Percentiles rank a stretch among this genome's conserved stretches.
phyloP scores from a whole-genome alignment of 2,329 filamentous ascomycete species.

The Talaromyces islandicus region DNA sequence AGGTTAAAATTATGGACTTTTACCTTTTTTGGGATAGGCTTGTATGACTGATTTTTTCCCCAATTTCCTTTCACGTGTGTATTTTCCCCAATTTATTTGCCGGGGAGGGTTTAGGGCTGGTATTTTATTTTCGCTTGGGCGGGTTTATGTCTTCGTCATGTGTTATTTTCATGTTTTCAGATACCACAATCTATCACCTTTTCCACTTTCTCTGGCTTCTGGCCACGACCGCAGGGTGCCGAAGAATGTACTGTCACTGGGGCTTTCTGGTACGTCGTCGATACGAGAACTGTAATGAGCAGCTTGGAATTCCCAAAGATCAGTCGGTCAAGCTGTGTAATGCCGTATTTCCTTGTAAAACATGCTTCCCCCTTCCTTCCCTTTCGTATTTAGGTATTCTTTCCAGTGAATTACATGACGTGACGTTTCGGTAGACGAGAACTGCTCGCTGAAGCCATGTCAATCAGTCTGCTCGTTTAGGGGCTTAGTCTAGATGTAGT shows the following conservation, averaged over 20 bases:
- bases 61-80: constrained; percentile 5
- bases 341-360: not conserved
- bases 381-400: not conserved
- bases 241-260: not conserved
- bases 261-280: not conserved
- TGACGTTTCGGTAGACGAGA: not conserved
- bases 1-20: constrained; percentile 12
- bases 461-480: not conserved
- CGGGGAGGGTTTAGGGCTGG: constrained; percentile 2
- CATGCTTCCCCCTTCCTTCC: not conserved
- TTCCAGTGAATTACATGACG: not conserved
- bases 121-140: constrained; percentile 3
- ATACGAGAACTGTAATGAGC: not conserved
- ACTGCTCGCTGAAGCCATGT: not conserved
- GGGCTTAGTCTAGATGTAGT: not conserved
- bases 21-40: constrained; percentile 14
- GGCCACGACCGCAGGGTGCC: not conserved
- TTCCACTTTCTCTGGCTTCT: not conserved
- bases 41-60: constrained; percentile 9
- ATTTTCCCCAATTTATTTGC: not conserved
- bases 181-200: not conserved
- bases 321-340: not conserved
- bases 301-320: not conserved
- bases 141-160: constrained; percentile 1
- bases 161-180: constrained; percentile 1